Evolutionary conservation across 2,329 filamentous ascomycete species (phyloP).

Genomic region (Fusarium sp.): DNA sequence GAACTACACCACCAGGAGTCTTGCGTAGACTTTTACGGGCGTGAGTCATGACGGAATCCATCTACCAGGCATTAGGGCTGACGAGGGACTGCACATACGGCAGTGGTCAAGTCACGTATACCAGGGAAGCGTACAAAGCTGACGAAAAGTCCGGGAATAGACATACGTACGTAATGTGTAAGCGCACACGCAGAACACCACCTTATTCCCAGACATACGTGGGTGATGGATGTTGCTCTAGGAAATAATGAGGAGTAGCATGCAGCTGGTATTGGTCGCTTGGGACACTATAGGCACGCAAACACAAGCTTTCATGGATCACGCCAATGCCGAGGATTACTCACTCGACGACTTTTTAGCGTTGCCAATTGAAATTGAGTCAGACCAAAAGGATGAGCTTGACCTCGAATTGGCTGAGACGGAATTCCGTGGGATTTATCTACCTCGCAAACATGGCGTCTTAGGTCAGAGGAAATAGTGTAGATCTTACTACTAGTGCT

Average conservation of each 20-base stretch:
- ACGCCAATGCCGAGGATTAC: background rate
- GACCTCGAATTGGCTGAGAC: background rate
- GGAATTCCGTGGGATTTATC: background rate
- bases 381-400: background rate
- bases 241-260: constrained; percentile 2
- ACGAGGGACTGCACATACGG: constrained; percentile 1
- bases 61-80: constrained; percentile 15
- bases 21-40: constrained; percentile 31
- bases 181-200: constrained; percentile 6
- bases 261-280: constrained; percentile 10
- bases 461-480: background rate
- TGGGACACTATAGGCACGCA: background rate
- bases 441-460: background rate
- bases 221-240: background rate
- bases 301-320: background rate
- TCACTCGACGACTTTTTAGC: background rate
- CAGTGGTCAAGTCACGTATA: constrained; percentile 13
- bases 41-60: constrained; percentile 46
- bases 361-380: background rate
- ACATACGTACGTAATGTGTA: constrained; percentile 12
- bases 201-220: background rate
- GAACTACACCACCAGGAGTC: background rate
- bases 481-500: background rate
- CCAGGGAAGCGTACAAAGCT: constrained; percentile 24
- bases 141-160: constrained; percentile 24